Conservation (phyloP, 148 eudicot genomes). For the Rhododendron simsii region DNA sequence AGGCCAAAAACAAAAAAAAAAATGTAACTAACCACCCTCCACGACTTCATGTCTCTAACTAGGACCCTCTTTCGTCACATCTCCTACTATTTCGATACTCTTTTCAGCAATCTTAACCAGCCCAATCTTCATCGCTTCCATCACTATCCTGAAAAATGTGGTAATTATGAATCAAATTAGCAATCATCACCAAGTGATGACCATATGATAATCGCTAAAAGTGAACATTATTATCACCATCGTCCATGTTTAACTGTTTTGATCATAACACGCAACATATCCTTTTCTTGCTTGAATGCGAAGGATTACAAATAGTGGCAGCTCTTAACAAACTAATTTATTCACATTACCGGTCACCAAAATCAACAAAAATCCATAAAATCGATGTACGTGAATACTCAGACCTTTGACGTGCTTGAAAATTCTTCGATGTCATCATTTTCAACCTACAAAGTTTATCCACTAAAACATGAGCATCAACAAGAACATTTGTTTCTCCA, state of each 20-base stretch:
- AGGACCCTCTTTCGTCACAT: background rate
- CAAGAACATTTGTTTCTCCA: background rate
- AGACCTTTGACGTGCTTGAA: constrained; percentile 57
- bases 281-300: background rate
- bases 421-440: constrained; percentile 73
- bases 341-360: background rate
- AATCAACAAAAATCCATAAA: background rate
- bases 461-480: background rate
- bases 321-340: background rate
- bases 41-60: background rate
- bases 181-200: background rate
- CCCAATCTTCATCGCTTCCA: constrained; percentile 53
- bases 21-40: background rate
- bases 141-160: constrained; percentile 18
- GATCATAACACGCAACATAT: background rate
- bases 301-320: background rate
- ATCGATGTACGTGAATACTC: background rate
- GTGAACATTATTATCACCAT: background rate
- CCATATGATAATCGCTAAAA: background rate
- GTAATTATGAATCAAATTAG: background rate
- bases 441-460: constrained; percentile 29
- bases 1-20: background rate
- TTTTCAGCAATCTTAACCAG: constrained; percentile 21
- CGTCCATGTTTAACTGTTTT: background rate
- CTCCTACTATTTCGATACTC: background rate